These are phyloP conservation scores for Butyriboletus loyo DNA, from an alignment of 768 basidiomycete species.

Conservation along the genomic window DNA sequence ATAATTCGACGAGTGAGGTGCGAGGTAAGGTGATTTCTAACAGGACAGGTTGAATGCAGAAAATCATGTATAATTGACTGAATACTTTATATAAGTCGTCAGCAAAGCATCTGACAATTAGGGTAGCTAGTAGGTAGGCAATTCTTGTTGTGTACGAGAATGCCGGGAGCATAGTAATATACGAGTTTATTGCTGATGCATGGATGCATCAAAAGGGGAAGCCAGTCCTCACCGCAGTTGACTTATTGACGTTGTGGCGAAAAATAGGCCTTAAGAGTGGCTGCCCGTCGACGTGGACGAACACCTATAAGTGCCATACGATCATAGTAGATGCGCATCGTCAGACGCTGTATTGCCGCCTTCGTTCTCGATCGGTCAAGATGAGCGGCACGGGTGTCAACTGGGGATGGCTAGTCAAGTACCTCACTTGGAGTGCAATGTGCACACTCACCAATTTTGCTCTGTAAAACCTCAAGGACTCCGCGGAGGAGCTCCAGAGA, in stretches of 20 bases:
- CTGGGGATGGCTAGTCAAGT: slow-evolving; percentile 31
- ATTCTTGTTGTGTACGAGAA: neutral
- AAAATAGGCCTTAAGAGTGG: slow-evolving; percentile 32
- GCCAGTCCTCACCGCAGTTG: neutral
- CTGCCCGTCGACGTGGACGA: slow-evolving; percentile 15
- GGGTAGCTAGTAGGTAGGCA: neutral
- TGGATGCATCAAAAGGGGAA: neutral
- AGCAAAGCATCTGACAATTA: slow-evolving; percentile 1
- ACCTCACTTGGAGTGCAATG: neutral
- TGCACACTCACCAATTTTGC: slow-evolving; percentile 53
- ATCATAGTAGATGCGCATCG: slow-evolving; percentile 64
- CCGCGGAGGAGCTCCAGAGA: slow-evolving; percentile 48
- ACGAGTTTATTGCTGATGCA: neutral
- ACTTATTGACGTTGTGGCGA: slow-evolving; percentile 21
- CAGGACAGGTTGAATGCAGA: neutral
- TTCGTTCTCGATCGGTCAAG: slow-evolving; percentile 76
- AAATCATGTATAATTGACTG: slow-evolving; percentile 21
- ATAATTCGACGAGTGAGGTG: neutral
- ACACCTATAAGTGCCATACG: slow-evolving; percentile 36
- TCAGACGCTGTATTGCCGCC: slow-evolving; percentile 60
- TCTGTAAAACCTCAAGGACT: slow-evolving; percentile 52
- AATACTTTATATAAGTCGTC: slow-evolving; percentile 19
- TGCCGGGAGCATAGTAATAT: slow-evolving; percentile 1
- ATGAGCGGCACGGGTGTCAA: slow-evolving; percentile 71
- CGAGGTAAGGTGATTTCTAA: neutral